Conservation (phyloP, 805 yeast genomes). For the Saccharomycopsis fodiens region DNA sequence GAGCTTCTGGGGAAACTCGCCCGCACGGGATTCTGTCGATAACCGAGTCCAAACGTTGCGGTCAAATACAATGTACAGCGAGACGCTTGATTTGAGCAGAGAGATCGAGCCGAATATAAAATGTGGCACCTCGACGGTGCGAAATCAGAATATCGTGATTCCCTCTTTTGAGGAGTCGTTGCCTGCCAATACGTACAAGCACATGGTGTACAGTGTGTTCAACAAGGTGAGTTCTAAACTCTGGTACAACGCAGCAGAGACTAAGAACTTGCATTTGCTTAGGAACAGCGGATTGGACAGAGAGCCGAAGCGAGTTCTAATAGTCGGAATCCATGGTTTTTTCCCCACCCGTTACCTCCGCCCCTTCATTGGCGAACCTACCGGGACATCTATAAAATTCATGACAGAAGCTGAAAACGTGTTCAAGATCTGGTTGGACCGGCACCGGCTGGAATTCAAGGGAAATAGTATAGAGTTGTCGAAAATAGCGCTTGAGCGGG, state of each 20-base stretch:
- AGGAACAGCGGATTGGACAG: constrained; percentile 12
- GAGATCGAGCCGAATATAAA: neutral
- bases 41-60: neutral
- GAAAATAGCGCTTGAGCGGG: constrained; percentile 88
- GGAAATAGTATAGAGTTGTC: constrained; percentile 47
- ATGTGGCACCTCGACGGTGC: constrained; percentile 3
- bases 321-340: constrained; percentile 94
- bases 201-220: neutral
- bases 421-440: constrained; percentile 56
- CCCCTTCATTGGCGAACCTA: constrained; percentile 89
- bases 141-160: constrained; percentile 11
- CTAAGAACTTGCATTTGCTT: neutral
- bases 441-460: constrained; percentile 23
- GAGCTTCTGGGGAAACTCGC: constrained; percentile 8
- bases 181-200: constrained; percentile 10
- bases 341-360: constrained; percentile 84
- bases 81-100: constrained; percentile 2
- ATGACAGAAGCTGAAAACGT: constrained; percentile 85
- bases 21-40: neutral
- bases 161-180: constrained; percentile 18
- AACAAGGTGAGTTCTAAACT: neutral
- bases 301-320: constrained; percentile 52
- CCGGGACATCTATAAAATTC: constrained; percentile 88
- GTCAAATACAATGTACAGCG: constrained; percentile 14
- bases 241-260: constrained; percentile 1